Evolutionary conservation across 768 basidiomycete species (phyloP).

Genomic region (Termitomyces sp.): DNA sequence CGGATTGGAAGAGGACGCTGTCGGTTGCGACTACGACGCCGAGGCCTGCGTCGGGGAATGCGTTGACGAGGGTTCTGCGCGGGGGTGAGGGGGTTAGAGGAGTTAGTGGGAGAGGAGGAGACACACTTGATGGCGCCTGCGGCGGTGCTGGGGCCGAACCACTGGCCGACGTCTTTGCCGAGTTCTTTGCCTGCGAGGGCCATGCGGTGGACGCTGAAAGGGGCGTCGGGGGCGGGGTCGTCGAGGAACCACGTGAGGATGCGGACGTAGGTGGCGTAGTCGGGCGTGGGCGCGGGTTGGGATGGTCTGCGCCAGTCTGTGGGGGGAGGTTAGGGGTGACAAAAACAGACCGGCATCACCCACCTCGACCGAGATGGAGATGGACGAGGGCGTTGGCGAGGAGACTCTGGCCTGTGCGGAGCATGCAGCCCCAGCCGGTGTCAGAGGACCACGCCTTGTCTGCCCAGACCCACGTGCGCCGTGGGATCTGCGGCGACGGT

Average conservation of each 20-base stretch:
- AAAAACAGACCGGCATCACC: too few relatives aligned
- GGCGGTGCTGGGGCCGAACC: conserved; percentile 98
- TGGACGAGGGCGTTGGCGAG: conserved; percentile 76
- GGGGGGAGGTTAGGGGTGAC: too few relatives aligned
- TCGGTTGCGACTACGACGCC: conserved; percentile 83
- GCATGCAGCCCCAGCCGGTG: conserved; percentile 90
- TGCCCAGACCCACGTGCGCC: not conserved
- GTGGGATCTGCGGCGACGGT: not conserved
- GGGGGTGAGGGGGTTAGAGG: too few relatives aligned
- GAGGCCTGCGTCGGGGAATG: conserved; percentile 76
- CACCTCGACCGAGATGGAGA: conserved; percentile 53
- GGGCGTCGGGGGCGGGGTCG: conserved; percentile 74
- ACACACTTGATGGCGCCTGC: conserved; percentile 79
- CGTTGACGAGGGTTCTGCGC: conserved; percentile 61
- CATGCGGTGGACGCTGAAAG: conserved; percentile 96
- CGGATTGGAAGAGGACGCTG: conserved; percentile 75
- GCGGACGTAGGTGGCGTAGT: conserved; percentile 84
- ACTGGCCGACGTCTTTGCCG: conserved; percentile 93
- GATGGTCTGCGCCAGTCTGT: conserved; percentile 80
- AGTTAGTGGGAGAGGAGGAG: too few relatives aligned
- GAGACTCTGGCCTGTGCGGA: conserved; percentile 80
- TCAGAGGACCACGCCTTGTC: conserved; percentile 83
- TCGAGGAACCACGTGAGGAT: conserved; percentile 96
- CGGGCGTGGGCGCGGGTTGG: conserved; percentile 48
- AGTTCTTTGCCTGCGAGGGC: conserved; percentile 91